Conservation (phyloP, 306 rosid species). For the Sesbania bispinosa region DNA sequence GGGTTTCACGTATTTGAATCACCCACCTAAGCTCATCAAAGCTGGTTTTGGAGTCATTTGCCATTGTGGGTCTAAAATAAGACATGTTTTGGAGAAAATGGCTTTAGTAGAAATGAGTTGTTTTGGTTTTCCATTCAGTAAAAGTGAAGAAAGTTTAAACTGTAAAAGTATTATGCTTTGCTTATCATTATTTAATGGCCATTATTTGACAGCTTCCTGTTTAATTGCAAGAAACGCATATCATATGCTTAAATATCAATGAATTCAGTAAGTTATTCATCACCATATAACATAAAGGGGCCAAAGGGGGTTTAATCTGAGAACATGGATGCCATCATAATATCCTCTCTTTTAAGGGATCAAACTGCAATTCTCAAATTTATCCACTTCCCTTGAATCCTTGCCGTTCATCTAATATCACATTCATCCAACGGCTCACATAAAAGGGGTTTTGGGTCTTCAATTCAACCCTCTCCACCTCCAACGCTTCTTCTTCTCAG, state of each 20-base stretch:
- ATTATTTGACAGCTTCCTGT: background rate
- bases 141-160: conserved; percentile 22
- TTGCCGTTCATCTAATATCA: no score
- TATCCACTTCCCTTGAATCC: no score
- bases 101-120: background rate
- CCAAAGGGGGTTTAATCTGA: no score
- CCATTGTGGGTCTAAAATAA: background rate
- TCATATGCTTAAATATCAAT: conserved; percentile 2
- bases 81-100: conserved; percentile 23
- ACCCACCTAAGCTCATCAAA: conserved; percentile 77
- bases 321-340: no score
- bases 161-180: conserved; percentile 3
- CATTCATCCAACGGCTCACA: no score
- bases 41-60: conserved; percentile 32
- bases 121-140: conserved; percentile 17
- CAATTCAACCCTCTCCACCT: background rate
- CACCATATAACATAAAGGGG: no score
- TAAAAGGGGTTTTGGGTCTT: background rate
- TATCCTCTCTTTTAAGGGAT: no score
- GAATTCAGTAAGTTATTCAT: conserved; percentile 18
- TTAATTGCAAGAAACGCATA: conserved; percentile 4
- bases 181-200: conserved; percentile 11
- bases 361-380: no score
- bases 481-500: background rate
- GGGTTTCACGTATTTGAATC: conserved; percentile 56